phyloP scores from a whole-genome alignment of 2,329 filamentous ascomycete species.

The Xylaria sp. region DNA sequence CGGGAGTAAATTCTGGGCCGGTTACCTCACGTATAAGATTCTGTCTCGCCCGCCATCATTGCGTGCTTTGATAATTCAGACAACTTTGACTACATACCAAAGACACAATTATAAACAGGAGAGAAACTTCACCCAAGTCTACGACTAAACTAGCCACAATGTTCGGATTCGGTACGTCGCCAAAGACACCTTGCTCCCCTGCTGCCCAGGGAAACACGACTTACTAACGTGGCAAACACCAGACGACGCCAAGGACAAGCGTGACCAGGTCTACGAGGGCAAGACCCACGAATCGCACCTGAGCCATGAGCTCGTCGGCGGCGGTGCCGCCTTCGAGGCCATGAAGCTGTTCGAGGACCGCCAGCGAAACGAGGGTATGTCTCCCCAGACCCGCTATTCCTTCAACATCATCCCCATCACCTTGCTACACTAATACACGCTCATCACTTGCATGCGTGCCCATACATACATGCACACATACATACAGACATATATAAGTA shows the following conservation, averaged over 20 bases:
- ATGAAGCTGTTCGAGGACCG: constrained; percentile 80
- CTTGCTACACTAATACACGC: not conserved
- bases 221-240: constrained; percentile 1
- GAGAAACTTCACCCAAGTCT: not conserved
- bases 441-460: not conserved
- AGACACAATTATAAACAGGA: constrained; percentile 3
- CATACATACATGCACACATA: not conserved
- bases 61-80: not conserved
- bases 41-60: not conserved
- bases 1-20: not conserved
- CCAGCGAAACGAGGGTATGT: constrained; percentile 68
- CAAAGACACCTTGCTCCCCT: not conserved
- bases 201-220: not conserved
- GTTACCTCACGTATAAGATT: constrained; percentile 1
- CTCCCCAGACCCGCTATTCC: not conserved
- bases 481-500: too few species aligned
- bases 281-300: constrained; percentile 61
- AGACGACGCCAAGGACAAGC: constrained; percentile 48
- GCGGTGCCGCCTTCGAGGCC: constrained; percentile 76
- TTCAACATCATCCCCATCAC: too few species aligned
- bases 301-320: constrained; percentile 74
- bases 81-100: constrained; percentile 2
- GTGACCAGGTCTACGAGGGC: constrained; percentile 47
- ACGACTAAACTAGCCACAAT: constrained; percentile 26
- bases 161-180: constrained; percentile 38